Base-by-base conservation (phyloP, 768 basidiomycete genomes). In the Hydnomerulius pinastri region DNA sequence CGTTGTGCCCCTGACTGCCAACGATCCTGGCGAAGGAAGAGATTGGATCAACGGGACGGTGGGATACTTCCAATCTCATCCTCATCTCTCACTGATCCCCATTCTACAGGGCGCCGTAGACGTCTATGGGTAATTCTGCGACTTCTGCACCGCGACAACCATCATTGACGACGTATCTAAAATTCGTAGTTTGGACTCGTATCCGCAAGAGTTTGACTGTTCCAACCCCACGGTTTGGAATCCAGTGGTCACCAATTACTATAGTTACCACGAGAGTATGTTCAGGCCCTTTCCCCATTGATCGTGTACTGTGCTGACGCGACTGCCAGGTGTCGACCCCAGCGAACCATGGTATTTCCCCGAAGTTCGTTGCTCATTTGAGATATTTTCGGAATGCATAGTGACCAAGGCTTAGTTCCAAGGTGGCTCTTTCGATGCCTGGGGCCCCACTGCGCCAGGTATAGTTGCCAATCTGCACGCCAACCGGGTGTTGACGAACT, bases 151-250 rank as follows among this genome's bases (percentile, higher is more conserved):
- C 10, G 8, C 12, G 11, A 6, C 18, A 35, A 32, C 11, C 1
- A n/a, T n/a, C n/a, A 18, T 44, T 51, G 42, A 54, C 20, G 24
- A 40, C 25, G 48, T 40, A 2, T 25, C 33, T 24, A n/a, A 24
- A 4, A 50, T 30, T 45, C 2, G 30, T 49, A 80, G 80, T 13
- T 60, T 84, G 50, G 90, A 90, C 59, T 77, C 80, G 0, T 91
- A 91, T 53, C 87, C 88, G 1, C 87, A 91, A 73, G 73, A 77
- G 0, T 92, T 90, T 58, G 90, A 92, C 59, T 92, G 90, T 63
- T 87, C 87, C 0, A 77, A 86, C 53, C 87, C 90, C 2, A 71
- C 72, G 2, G 61, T 53, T 0, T 92, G 90, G 91, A 77, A 62
- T 11, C 78, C 78, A 2, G 79, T 92, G n/a, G 71, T 72, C 0